Conservation (phyloP, 768 basidiomycete genomes). For the Artomyces pyxidatus region DNA sequence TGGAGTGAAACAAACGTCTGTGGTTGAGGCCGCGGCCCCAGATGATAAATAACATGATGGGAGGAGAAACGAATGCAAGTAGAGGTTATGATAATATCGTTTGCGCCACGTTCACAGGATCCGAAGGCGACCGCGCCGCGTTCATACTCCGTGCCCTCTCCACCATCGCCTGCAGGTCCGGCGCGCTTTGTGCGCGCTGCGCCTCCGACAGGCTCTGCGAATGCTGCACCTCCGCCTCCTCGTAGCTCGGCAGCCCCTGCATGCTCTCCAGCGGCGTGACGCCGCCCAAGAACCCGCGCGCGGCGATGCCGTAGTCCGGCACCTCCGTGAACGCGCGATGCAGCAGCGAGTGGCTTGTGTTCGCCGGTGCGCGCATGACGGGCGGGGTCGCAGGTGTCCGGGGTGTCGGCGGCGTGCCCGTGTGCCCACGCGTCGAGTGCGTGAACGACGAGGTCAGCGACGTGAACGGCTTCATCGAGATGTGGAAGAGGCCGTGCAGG, state of each 20-base stretch:
- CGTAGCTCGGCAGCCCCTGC: conserved; percentile 80
- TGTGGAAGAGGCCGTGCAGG: conserved; percentile 42
- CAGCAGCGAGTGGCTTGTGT: conserved; percentile 28
- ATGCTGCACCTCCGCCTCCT: too few relatives aligned
- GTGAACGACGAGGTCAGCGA: conserved; percentile 36
- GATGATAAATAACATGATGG: too few relatives aligned
- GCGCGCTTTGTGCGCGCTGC: too few relatives aligned
- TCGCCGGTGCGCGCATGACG: conserved; percentile 6
- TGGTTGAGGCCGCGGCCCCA: too few relatives aligned
- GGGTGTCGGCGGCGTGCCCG: background rate
- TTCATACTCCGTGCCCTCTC: too few relatives aligned
- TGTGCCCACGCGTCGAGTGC: conserved; percentile 20
- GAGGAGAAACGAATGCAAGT: too few relatives aligned
- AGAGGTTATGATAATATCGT: too few relatives aligned
- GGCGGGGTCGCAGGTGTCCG: conserved; percentile 9
- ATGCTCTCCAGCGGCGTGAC: conserved; percentile 77
- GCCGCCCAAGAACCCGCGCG: conserved; percentile 81
- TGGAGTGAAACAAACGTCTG: too few relatives aligned
- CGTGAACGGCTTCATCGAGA: conserved; percentile 57
- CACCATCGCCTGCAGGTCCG: too few relatives aligned
- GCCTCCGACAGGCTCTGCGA: too few relatives aligned
- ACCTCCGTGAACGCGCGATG: conserved; percentile 68
- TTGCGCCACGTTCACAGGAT: too few relatives aligned
- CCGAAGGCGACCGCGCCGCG: too few relatives aligned
- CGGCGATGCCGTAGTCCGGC: conserved; percentile 80